These are phyloP conservation scores for Boechera divaricarpa DNA, from an alignment of 345 rosid species.

Conservation along the genomic window DNA sequence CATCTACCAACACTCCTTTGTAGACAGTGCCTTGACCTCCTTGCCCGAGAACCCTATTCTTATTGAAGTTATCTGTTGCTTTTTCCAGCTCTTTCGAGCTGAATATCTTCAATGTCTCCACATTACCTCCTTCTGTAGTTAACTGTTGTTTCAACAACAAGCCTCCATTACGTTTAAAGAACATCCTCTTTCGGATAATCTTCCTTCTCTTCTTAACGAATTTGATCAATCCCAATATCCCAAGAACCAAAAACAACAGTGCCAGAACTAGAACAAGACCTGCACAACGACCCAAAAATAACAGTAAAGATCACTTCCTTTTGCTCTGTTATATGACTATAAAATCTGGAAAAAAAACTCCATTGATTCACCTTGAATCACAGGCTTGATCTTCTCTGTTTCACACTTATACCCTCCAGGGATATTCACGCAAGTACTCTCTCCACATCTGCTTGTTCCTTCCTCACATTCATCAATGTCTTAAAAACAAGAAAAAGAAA, in stretches of 20 bases:
- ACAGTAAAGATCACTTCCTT: slow-evolving; percentile 3
- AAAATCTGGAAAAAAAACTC: background rate
- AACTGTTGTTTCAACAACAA: slow-evolving; percentile 50
- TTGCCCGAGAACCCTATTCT: slow-evolving; percentile 39
- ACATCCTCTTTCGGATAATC: slow-evolving; percentile 30
- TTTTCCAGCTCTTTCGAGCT: slow-evolving; percentile 43
- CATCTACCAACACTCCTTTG: slow-evolving; percentile 51
- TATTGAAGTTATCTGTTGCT: slow-evolving; percentile 38
- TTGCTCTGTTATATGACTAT: background rate
- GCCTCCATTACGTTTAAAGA: slow-evolving; percentile 49
- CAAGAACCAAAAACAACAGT: slow-evolving; percentile 31
- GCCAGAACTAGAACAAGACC: slow-evolving; percentile 25
- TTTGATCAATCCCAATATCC: slow-evolving; percentile 34
- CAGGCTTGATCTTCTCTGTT: slow-evolving; percentile 9
- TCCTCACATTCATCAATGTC: slow-evolving; percentile 43
- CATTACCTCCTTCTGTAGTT: slow-evolving; percentile 33
- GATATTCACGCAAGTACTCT: slow-evolving; percentile 1
- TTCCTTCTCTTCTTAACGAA: slow-evolving; percentile 29
- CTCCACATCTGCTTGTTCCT: slow-evolving; percentile 29
- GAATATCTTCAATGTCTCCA: slow-evolving; percentile 35
- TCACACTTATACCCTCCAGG: slow-evolving; percentile 30
- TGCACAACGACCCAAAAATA: background rate
- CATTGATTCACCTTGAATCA: slow-evolving; percentile 19
- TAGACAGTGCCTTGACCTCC: slow-evolving; percentile 53
- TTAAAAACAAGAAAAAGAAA: background rate